Percentiles rank a stretch among this genome's conserved stretches.
These are phyloP conservation scores for Neopestalotiopsis clavispora DNA, from an alignment of 2,329 filamentous ascomycete genomes.

Conservation along the genomic window DNA sequence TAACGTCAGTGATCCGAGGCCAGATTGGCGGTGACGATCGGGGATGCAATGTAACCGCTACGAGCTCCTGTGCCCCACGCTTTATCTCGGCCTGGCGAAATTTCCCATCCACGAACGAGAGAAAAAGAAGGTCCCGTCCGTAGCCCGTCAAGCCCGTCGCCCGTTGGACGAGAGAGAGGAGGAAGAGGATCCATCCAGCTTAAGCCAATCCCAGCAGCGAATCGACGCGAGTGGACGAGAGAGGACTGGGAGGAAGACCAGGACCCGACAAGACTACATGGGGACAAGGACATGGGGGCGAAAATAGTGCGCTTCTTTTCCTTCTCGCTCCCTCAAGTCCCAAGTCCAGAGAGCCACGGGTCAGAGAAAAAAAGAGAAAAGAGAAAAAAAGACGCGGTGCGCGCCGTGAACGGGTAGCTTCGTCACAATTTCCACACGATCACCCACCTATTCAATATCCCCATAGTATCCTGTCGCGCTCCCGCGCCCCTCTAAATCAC, in stretches of 20 bases:
- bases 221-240: neutral
- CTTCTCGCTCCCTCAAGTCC: neutral
- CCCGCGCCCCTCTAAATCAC: neutral
- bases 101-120: neutral
- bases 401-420: neutral
- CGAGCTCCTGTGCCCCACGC: constrained; percentile 1
- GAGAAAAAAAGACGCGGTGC: neutral
- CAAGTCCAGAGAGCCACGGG: too few relatives aligned
- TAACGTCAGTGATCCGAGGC: neutral
- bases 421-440: constrained; percentile 1
- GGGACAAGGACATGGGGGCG: neutral
- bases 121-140: neutral
- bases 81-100: constrained; percentile 7
- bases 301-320: neutral
- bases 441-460: neutral
- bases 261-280: neutral
- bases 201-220: neutral
- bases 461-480: neutral
- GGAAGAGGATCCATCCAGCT: neutral
- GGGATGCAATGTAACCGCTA: constrained; percentile 8
- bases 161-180: neutral
- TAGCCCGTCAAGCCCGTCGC: neutral
- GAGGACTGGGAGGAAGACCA: neutral
- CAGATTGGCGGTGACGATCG: constrained; percentile 14
- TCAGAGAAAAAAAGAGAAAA: neutral